A percentile compares a stretch with the other conserved stretches of the same genome.
These are phyloP conservation scores for Aspergillus spinulosporus DNA, from an alignment of 2,329 filamentous ascomycete species.

Conservation along the genomic window DNA sequence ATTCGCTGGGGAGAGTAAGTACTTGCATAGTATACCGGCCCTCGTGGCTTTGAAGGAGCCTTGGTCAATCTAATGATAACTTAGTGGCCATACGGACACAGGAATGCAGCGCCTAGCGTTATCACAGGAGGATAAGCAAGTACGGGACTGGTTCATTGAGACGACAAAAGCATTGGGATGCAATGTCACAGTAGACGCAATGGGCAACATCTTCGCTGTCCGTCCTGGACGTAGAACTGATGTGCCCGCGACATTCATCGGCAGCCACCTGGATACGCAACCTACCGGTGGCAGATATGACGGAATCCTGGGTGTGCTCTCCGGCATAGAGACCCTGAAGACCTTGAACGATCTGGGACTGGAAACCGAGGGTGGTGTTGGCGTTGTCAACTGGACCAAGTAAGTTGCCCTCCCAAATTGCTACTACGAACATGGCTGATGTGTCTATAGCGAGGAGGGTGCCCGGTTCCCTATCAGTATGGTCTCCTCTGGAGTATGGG, in stretches of 20 bases:
- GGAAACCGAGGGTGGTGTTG: slow-evolving; percentile 69
- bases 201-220: slow-evolving; percentile 80
- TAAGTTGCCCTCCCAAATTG: slow-evolving; percentile 17
- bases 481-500: slow-evolving; percentile 75
- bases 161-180: slow-evolving; percentile 66
- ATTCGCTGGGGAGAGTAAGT: slow-evolving; percentile 67
- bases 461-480: slow-evolving; percentile 76
- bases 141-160: slow-evolving; percentile 72
- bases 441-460: slow-evolving; percentile 67
- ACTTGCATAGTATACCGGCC: not conserved
- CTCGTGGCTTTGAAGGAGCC: not conserved
- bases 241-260: slow-evolving; percentile 66
- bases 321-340: slow-evolving; percentile 71
- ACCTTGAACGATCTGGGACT: slow-evolving; percentile 66
- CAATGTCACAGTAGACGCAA: slow-evolving; percentile 66
- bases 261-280: slow-evolving; percentile 69
- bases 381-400: slow-evolving; percentile 63
- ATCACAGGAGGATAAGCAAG: slow-evolving; percentile 69
- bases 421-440: slow-evolving; percentile 16
- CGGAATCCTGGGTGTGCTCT: slow-evolving; percentile 72
- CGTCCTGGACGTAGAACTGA: slow-evolving; percentile 60
- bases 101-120: slow-evolving; percentile 76
- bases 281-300: slow-evolving; percentile 49
- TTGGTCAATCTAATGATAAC: not conserved
- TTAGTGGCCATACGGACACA: slow-evolving; percentile 57